These are phyloP conservation scores for Glomus cerebriforme DNA, from an alignment of 192 early-diverging fungal species.

Conservation along the genomic window DNA sequence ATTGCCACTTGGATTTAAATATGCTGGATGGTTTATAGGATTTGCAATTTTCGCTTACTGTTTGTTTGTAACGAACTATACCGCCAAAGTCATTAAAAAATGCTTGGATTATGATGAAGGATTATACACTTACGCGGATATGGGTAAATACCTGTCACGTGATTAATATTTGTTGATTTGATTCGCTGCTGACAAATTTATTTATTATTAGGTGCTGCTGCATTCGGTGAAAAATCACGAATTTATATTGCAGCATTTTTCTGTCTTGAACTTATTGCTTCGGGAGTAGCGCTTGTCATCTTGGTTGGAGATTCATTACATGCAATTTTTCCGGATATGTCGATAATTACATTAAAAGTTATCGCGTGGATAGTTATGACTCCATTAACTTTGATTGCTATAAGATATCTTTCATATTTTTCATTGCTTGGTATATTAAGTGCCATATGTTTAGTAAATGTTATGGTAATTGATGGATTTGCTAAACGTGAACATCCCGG, in stretches of 20 bases:
- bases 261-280: slow-evolving; percentile 45
- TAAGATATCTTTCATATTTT: slow-evolving; percentile 54
- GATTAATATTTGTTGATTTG: neutral
- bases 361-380: slow-evolving; percentile 50
- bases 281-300: slow-evolving; percentile 41
- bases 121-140: slow-evolving; percentile 45
- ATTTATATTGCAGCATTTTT: slow-evolving; percentile 39
- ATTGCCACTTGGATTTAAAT: slow-evolving; percentile 59
- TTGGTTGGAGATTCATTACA: slow-evolving; percentile 43
- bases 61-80: slow-evolving; percentile 49
- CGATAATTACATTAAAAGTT: slow-evolving; percentile 45
- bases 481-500: slow-evolving; percentile 52
- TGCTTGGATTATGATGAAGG: slow-evolving; percentile 44
- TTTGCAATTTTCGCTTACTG: slow-evolving; percentile 49
- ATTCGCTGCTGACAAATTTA: neutral
- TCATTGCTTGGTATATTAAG: slow-evolving; percentile 62
- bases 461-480: slow-evolving; percentile 62
- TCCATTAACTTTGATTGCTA: slow-evolving; percentile 54
- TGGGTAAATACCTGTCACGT: slow-evolving; percentile 32
- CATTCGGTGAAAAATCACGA: slow-evolving; percentile 39
- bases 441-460: slow-evolving; percentile 49
- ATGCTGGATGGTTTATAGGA: slow-evolving; percentile 64
- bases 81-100: slow-evolving; percentile 61
- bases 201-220: slow-evolving; percentile 42
- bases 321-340: slow-evolving; percentile 36